phyloP scores from a whole-genome alignment of 129 eudicot genomes.

The Flaveria sonorensis region DNA sequence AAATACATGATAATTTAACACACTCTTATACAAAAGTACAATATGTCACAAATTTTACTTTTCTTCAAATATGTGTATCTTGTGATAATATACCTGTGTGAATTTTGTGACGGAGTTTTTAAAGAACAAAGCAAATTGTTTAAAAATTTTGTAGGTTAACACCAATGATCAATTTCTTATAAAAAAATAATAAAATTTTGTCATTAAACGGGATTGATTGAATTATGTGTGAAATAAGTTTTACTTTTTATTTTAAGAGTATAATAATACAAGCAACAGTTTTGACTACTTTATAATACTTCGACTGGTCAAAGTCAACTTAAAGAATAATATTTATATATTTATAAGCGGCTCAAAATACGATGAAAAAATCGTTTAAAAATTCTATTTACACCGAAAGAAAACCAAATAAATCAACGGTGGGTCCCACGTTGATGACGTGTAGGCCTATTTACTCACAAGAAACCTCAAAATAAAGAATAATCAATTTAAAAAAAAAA shows the following conservation, averaged over 20 bases:
- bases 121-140: too few species aligned
- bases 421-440: not conserved
- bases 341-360: not conserved
- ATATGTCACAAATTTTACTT: too few species aligned
- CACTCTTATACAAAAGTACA: too few species aligned
- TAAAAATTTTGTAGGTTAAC: too few species aligned
- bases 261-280: not conserved
- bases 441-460: not conserved
- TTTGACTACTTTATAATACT: slow-evolving; percentile 3
- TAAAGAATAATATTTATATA: not conserved
- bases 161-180: too few species aligned
- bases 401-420: slow-evolving; percentile 8
- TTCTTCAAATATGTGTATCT: too few species aligned
- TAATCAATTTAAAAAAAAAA: not conserved
- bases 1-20: too few species aligned
- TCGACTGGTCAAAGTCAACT: slow-evolving; percentile 1
- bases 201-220: not conserved
- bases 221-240: not conserved
- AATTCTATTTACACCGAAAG: slow-evolving; percentile 3
- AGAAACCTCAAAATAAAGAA: slow-evolving; percentile 6
- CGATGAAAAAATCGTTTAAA: not conserved
- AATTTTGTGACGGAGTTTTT: too few species aligned
- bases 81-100: too few species aligned
- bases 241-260: not conserved
- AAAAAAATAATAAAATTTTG: not conserved